Conservation (phyloP, 805 yeast genomes). For the Candida sakaeoensis region DNA sequence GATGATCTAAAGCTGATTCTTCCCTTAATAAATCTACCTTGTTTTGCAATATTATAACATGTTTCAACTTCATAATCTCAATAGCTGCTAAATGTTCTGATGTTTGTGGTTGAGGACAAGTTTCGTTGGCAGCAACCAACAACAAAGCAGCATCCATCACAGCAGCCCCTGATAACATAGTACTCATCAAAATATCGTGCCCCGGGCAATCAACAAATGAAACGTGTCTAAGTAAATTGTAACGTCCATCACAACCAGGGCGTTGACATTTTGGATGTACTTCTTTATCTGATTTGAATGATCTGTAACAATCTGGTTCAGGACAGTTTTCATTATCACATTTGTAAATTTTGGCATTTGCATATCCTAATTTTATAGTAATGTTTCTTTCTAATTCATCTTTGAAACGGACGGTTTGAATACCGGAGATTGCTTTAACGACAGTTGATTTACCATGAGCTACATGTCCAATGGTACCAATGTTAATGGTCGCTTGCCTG, state of each 20-base stretch:
- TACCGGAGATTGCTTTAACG: conserved; percentile 95
- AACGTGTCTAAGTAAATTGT: conserved; percentile 89
- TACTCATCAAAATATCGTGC: conserved; percentile 99
- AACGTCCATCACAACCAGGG: conserved; percentile 86
- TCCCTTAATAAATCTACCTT: conserved; percentile 98
- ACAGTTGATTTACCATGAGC: conserved; percentile 95
- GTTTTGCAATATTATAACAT: conserved; percentile 93
- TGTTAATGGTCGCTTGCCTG: conserved; percentile 98
- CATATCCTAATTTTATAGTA: conserved; percentile 97
- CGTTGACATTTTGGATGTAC: conserved; percentile 88
- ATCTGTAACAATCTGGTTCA: conserved; percentile 91
- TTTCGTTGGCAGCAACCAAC: conserved; percentile 96
- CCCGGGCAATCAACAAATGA: conserved; percentile 99
- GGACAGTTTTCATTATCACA: conserved; percentile 84
- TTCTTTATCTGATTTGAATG: conserved; percentile 93
- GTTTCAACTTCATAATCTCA: conserved; percentile 97
- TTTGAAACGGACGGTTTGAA: conserved; percentile 98
- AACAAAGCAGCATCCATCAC: conserved; percentile 99
- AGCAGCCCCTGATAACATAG: conserved; percentile 99
- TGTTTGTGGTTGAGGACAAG: conserved; percentile 99
- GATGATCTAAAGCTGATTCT: conserved; percentile 93
- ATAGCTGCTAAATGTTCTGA: conserved; percentile 99
- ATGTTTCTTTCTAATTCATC: conserved; percentile 98
- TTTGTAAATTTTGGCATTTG: conserved; percentile 96
- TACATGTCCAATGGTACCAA: conserved; percentile 96